Percentiles rank a stretch among this genome's conserved stretches.
Conservation (phyloP, 352 stramenopile species). For the Globisporangium emineosum region DNA sequence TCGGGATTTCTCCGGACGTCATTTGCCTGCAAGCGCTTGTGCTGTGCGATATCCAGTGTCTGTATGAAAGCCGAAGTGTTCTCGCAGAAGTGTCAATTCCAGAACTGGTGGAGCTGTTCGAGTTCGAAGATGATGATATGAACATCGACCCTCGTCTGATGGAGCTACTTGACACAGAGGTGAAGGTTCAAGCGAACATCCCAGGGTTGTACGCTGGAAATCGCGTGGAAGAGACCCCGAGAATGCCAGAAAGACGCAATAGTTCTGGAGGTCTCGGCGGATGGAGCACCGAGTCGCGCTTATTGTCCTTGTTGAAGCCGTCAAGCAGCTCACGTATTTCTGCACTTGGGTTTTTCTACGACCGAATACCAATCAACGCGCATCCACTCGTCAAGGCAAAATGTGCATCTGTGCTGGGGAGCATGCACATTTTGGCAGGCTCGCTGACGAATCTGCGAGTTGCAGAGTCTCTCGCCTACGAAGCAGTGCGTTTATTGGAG, state of each 20-base stretch:
- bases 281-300: constrained; percentile 37
- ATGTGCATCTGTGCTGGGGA: constrained; percentile 57
- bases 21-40: constrained; percentile 65
- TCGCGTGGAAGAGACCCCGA: constrained; percentile 2
- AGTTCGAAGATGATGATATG: constrained; percentile 76
- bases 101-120: constrained; percentile 63
- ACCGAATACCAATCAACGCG: constrained; percentile 35
- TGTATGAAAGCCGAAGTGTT: constrained; percentile 77
- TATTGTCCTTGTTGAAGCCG: constrained; percentile 54
- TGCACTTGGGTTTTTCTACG: constrained; percentile 57
- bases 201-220: constrained; percentile 15
- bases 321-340: constrained; percentile 35
- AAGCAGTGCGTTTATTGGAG: constrained; percentile 73
- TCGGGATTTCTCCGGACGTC: constrained; percentile 47
- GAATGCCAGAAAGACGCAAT: constrained; percentile 12
- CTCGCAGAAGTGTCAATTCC: constrained; percentile 63
- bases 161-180: constrained; percentile 31
- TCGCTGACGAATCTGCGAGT: constrained; percentile 49
- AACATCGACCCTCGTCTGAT: constrained; percentile 47
- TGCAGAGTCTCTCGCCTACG: constrained; percentile 69
- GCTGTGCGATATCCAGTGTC: constrained; percentile 75
- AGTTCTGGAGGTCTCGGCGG: constrained; percentile 31
- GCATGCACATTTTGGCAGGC: constrained; percentile 44
- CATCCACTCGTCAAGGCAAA: constrained; percentile 77
- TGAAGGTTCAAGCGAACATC: constrained; percentile 18